Evolutionary conservation across 305 asterid species (phyloP).

Genomic region (Fraxinus nigra): DNA sequence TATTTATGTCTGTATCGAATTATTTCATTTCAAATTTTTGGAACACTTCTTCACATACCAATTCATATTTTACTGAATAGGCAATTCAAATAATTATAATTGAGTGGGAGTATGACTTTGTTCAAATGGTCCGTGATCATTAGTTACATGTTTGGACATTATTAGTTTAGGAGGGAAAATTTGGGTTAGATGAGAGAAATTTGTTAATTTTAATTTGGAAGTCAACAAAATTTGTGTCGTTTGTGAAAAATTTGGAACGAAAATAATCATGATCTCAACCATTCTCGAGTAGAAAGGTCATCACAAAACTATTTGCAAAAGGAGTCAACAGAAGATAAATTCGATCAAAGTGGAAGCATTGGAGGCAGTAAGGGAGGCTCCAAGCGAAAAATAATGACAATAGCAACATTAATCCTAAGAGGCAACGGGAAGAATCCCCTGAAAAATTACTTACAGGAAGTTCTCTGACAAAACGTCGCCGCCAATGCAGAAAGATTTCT

Average conservation of each 20-base stretch:
- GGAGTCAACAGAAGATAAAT: background rate
- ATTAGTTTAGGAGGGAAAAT: background rate
- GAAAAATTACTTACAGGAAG: background rate
- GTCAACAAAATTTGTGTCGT: background rate
- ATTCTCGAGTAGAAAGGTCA: background rate
- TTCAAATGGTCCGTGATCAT: background rate
- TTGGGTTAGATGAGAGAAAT: too few relatives aligned
- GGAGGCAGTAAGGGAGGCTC: background rate
- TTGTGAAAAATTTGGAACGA: background rate
- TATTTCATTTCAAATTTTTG: background rate
- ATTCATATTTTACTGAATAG: background rate
- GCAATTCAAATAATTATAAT: background rate
- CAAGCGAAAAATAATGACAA: background rate
- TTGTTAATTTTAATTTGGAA: too few relatives aligned
- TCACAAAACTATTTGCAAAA: too few relatives aligned
- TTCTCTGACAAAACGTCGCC: background rate
- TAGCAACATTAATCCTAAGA: background rate
- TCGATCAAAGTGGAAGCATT: background rate
- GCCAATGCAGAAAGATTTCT: background rate
- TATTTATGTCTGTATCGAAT: too few relatives aligned
- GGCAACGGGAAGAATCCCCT: background rate
- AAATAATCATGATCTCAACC: background rate
- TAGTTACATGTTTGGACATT: background rate
- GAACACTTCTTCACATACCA: background rate
- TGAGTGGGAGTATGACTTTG: background rate